Evolutionary conservation across 345 rosid genomes (phyloP), one percentile per base, ranked within the genome.

Genomic region (Firmiana major): DNA sequence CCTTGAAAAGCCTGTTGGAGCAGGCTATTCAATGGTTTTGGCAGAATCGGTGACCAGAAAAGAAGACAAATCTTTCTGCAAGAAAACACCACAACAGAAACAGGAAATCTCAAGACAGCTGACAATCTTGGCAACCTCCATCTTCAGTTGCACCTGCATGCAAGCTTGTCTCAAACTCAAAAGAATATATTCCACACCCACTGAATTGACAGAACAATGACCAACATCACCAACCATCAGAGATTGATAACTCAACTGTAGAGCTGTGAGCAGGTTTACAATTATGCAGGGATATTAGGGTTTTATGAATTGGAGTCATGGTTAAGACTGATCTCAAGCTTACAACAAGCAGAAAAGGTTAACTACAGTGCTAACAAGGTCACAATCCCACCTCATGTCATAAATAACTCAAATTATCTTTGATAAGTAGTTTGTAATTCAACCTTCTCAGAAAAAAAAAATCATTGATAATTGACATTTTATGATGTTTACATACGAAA

Each of bases 401-500:
- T 3, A 48, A 69, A 46, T 16, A 69, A 48, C 45, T 13, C 2
- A 45, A 7, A 68, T 45, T 46, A 46, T 13, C 57, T 69, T 67
- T 21, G 54, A 12, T 3, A 11, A 69, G 57, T 69, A 15, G 53
- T 10, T 21, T 21, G 53, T 16, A 15, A 5, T 69, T 26, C 71
- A 66, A 66, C 9, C 34, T 31, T 31, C n/a, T 31, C 34, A n/a
- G 34, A 31, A 31, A 2, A 31, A 31, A 1, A 31, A 31, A 31
- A 31, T 34, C 58, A 64, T 38, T 64, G 69, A 22, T 38, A 64
- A 64, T 64, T 38, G 6, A 59, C 38, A 59, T 24, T 24, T 59
- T 16, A 68, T 68, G 40, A 69, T 69, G 58, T 48, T 42, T 71
- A 71, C 46, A 53, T 51, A 31, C 63, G 53, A 11, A 71, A 71